A percentile compares a stretch with the other conserved stretches of the same genome.
Evolutionary conservation across 1,139 yeast species (phyloP).

Genomic region (Magnusiomyces clavatus): DNA sequence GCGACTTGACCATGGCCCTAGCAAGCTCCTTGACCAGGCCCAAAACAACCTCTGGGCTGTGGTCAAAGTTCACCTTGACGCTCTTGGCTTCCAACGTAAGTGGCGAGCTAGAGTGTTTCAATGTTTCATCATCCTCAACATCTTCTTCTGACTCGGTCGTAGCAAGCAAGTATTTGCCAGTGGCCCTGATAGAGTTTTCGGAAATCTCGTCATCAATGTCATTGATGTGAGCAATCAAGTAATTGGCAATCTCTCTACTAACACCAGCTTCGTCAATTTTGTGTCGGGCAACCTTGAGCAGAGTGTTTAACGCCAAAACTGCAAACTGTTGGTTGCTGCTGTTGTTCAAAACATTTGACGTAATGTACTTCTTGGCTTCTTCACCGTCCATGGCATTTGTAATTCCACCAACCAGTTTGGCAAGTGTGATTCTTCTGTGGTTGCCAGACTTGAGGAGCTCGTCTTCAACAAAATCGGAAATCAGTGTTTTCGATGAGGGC

Average conservation of each 20-base stretch:
- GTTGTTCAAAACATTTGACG: constrained; percentile 47
- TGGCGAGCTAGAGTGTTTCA: not conserved
- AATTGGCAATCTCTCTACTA: constrained; percentile 41
- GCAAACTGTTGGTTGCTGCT: constrained; percentile 48
- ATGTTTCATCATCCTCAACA: not conserved
- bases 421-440: constrained; percentile 47
- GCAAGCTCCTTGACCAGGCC: constrained; percentile 44
- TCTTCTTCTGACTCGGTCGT: constrained; percentile 10
- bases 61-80: constrained; percentile 21
- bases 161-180: constrained; percentile 65
- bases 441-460: constrained; percentile 17
- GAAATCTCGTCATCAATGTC: constrained; percentile 49
- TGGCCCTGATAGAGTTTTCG: constrained; percentile 75
- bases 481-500: constrained; percentile 60
- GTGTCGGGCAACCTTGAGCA: constrained; percentile 65
- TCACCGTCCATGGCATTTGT: constrained; percentile 58
- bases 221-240: constrained; percentile 41
- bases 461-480: constrained; percentile 70
- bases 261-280: constrained; percentile 50
- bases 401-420: constrained; percentile 69
- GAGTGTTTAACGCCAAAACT: constrained; percentile 67
- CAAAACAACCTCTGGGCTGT: constrained; percentile 4
- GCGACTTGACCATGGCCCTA: constrained; percentile 43
- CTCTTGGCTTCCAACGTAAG: not conserved
- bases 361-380: constrained; percentile 57